Percentiles rank a stretch among this genome's conserved stretches.
Conservation (phyloP, 1,284 basidiomycete genomes). For the Fomitopsis schrenkii region DNA sequence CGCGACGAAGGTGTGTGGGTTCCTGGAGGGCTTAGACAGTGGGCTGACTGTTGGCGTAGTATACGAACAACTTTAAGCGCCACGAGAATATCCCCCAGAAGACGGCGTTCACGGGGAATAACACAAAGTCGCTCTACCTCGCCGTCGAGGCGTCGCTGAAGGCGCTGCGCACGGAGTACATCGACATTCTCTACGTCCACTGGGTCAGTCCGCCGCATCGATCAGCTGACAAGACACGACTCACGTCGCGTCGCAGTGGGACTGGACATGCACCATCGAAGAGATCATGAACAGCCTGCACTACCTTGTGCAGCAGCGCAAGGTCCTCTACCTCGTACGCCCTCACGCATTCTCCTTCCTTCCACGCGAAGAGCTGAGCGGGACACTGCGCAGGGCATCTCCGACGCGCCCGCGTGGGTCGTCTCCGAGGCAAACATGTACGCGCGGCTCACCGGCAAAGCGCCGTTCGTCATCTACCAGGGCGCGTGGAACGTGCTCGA, state of each 20-base stretch:
- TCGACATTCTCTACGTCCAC: slow-evolving; percentile 52
- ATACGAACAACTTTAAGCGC: slow-evolving; percentile 14
- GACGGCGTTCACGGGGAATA: slow-evolving; percentile 44
- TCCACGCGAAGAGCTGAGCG: neutral
- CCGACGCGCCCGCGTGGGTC: slow-evolving; percentile 49
- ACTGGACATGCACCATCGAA: slow-evolving; percentile 39
- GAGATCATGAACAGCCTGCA: slow-evolving; percentile 51
- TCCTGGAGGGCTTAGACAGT: neutral
- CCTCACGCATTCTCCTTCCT: neutral
- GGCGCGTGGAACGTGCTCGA: slow-evolving; percentile 42
- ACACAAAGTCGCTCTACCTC: slow-evolving; percentile 38
- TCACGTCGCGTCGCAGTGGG: slow-evolving; percentile 26
- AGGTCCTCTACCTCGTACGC: slow-evolving; percentile 41
- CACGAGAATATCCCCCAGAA: slow-evolving; percentile 28
- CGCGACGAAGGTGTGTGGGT: slow-evolving; percentile 31
- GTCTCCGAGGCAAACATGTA: slow-evolving; percentile 48
- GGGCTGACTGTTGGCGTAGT: neutral
- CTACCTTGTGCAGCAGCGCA: slow-evolving; percentile 35
- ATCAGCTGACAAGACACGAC: too few relatives aligned
- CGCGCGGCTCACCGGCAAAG: slow-evolving; percentile 39
- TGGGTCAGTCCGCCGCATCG: slow-evolving; percentile 23
- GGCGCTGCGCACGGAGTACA: slow-evolving; percentile 53
- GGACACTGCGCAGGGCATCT: slow-evolving; percentile 19
- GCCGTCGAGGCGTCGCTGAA: slow-evolving; percentile 45
- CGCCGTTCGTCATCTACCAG: slow-evolving; percentile 48